Base-by-base conservation (phyloP, 2,329 filamentous ascomycete species). In the Xylaria sp. region DNA sequence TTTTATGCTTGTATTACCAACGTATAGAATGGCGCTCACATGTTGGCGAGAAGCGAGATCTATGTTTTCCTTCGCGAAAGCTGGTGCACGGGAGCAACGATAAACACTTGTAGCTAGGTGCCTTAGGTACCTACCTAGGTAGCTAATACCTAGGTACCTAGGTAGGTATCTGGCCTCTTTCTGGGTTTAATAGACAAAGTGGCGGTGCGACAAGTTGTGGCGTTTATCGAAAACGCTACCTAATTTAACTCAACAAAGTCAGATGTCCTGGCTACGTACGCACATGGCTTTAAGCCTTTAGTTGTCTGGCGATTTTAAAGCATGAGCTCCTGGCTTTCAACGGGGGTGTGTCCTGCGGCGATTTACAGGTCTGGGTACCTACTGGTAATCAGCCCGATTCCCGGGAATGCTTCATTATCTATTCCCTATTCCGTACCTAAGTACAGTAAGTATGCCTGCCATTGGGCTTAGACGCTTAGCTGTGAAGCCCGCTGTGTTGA, bases 201-300 rank as follows among this genome's bases (percentile, higher is more conserved):
- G 54, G 59, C 54, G 46, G 47, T 58, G 46, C 47, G 15, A 41
- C 4, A 9, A 23, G 13, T 19, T 60, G 44, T 60, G 52, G 58
- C 52, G 52, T 38, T 37, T 21, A 19, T 15, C 21, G 5, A 21
- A 19, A 11, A 6, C 25, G 15, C 29, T 29, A 35, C 31, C 31
- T 13, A 35, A 35, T 4, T 4, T n/a, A 38, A 17, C 25, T n/a
- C n/a, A n/a, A n/a, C n/a, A n/a, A 10, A 40, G n/a, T 21, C 11
- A 27, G 3, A n/a, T 51, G 33, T 44, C 38, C 29, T 40, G 21
- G 25, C 27, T 38, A 54, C 23, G 4, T 15, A 21, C 33, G 21
- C 15, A 27, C 19, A 27, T 51, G 3, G 37, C 31, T n/a, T 58
- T 6, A 38, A 33, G 15, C 27, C 27, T 29, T 29, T 2, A 37